Evolutionary conservation across 257 asterid species (phyloP).

Genomic region (Solanum virginianum): DNA sequence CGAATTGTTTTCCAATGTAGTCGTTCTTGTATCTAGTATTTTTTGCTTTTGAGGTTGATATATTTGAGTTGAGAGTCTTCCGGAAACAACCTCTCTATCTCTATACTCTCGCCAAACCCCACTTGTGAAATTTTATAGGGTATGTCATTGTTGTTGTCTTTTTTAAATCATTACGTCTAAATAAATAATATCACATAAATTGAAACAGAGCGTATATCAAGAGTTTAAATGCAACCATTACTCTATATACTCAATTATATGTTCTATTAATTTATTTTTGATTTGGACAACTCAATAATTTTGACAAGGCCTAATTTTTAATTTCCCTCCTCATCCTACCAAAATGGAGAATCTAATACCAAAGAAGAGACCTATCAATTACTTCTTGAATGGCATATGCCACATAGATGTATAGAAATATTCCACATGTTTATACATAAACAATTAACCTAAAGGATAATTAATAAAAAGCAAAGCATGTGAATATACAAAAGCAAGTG

Average conservation of each 20-base stretch:
- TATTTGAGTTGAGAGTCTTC: too few species aligned
- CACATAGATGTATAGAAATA: slow-evolving; percentile 1
- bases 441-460: background rate
- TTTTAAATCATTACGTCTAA: too few species aligned
- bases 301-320: background rate
- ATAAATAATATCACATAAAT: background rate
- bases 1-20: too few species aligned
- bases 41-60: too few species aligned
- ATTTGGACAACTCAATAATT: background rate
- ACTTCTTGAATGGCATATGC: slow-evolving; percentile 3
- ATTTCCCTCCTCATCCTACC: background rate
- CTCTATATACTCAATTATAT: background rate
- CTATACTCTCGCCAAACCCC: too few species aligned
- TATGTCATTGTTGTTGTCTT: too few species aligned
- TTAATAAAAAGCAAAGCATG: slow-evolving; percentile 13
- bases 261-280: background rate
- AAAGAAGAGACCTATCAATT: background rate
- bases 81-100: too few species aligned
- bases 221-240: background rate
- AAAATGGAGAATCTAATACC: slow-evolving; percentile 21
- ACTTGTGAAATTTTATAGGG: too few species aligned
- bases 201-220: background rate
- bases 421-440: background rate
- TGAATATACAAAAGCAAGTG: slow-evolving; percentile 4
- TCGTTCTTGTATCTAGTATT: too few species aligned